A percentile compares a stretch with the other conserved stretches of the same genome.
Conservation (phyloP, 768 basidiomycete species). For the Polyporus arcularius region DNA sequence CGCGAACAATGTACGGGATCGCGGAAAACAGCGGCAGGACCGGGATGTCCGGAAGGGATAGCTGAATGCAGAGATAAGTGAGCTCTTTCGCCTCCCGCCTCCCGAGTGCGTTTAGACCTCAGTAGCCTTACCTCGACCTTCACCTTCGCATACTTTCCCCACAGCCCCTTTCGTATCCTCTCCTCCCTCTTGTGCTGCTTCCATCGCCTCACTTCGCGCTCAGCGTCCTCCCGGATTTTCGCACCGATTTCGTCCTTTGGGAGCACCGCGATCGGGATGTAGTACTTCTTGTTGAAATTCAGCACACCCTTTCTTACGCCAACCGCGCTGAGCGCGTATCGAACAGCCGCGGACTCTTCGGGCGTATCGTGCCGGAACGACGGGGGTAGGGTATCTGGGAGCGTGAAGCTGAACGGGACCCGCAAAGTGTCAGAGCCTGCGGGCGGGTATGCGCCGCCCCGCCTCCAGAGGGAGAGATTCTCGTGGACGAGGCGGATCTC, state of each 20-base stretch:
- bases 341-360: background rate
- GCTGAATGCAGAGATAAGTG: background rate
- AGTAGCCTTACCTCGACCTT: constrained; percentile 18
- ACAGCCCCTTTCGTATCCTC: constrained; percentile 18
- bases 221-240: background rate
- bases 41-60: constrained; percentile 6
- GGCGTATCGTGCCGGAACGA: constrained; percentile 3
- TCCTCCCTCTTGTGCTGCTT: background rate
- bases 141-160: constrained; percentile 21
- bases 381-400: constrained; percentile 11
- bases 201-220: constrained; percentile 3
- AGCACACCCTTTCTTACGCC: constrained; percentile 14
- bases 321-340: constrained; percentile 16
- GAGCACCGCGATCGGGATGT: constrained; percentile 12
- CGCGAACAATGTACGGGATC: constrained; percentile 17
- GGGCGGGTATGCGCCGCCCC: constrained; percentile 3
- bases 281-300: background rate
- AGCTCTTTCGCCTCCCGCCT: no score
- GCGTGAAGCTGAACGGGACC: constrained; percentile 16
- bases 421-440: constrained; percentile 10
- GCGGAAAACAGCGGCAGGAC: constrained; percentile 6
- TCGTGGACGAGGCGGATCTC: constrained; percentile 1
- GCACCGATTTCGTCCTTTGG: constrained; percentile 5
- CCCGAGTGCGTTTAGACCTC: no score
- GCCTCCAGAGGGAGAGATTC: constrained; percentile 4